Conservation (phyloP, 768 basidiomycete genomes). For the Tubosaeta sp. region DNA sequence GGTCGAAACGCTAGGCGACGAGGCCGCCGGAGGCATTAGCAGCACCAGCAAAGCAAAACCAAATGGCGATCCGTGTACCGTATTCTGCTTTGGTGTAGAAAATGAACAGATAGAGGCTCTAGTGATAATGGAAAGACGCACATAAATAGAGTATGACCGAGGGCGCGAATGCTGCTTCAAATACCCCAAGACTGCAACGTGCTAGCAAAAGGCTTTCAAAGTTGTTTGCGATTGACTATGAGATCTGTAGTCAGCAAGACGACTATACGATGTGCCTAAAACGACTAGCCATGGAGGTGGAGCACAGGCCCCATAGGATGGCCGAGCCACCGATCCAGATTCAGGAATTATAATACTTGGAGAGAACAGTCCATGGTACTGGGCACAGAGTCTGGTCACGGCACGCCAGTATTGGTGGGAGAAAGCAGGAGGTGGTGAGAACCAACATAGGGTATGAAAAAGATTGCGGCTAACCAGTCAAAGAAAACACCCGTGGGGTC, state of each 20-base stretch:
- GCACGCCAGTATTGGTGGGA: background rate
- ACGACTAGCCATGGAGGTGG: constrained; percentile 58
- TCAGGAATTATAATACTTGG: constrained; percentile 67
- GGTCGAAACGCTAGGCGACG: too few species aligned
- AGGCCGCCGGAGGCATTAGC: constrained; percentile 56
- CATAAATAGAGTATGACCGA: constrained; percentile 31
- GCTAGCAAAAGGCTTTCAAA: constrained; percentile 28
- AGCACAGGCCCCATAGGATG: constrained; percentile 69
- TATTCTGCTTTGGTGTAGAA: constrained; percentile 48
- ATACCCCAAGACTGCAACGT: constrained; percentile 30
- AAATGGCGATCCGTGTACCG: constrained; percentile 44
- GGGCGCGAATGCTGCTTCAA: constrained; percentile 35
- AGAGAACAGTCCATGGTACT: constrained; percentile 61
- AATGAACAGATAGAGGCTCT: too few species aligned
- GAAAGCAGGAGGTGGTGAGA: background rate
- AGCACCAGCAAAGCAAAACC: constrained; percentile 53
- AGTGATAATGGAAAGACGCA: constrained; percentile 2
- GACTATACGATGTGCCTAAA: background rate
- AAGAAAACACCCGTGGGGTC: constrained; percentile 67
- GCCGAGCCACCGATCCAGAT: constrained; percentile 67
- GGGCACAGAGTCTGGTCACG: constrained; percentile 57
- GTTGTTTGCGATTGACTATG: constrained; percentile 24
- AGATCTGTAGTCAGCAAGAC: background rate
- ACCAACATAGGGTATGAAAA: constrained; percentile 76
- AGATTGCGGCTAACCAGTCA: constrained; percentile 73